A percentile compares a stretch with the other conserved stretches of the same genome.
phyloP scores from a whole-genome alignment of 805 yeast species.

The Yamadazyma sp. region DNA sequence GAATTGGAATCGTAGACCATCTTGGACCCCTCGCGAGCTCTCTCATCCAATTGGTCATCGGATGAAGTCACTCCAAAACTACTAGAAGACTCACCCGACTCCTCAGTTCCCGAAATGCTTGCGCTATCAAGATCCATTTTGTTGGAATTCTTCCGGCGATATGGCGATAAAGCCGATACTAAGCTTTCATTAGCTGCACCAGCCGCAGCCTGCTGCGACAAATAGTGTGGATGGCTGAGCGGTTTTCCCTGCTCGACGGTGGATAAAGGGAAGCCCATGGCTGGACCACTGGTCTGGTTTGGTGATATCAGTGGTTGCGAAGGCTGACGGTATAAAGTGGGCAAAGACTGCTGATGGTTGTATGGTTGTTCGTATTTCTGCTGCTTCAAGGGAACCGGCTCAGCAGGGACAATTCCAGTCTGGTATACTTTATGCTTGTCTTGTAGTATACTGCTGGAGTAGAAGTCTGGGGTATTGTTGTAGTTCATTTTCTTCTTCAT shows the following conservation, averaged over 20 bases:
- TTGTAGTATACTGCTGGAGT: slow-evolving; percentile 3
- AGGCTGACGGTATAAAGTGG: neutral
- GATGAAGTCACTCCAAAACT: slow-evolving; percentile 15
- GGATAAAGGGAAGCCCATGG: neutral
- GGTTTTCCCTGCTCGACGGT: slow-evolving; percentile 7
- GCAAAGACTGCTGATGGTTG: neutral
- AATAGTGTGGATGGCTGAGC: neutral
- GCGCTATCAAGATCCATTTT: slow-evolving; percentile 16
- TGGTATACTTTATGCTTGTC: slow-evolving; percentile 14
- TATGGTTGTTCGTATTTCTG: neutral
- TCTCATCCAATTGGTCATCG: slow-evolving; percentile 12
- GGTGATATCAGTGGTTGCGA: neutral
- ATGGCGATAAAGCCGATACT: neutral
- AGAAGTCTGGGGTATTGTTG: slow-evolving; percentile 13
- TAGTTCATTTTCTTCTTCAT: slow-evolving; percentile 24
- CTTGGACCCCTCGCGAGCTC: neutral
- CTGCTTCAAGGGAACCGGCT: slow-evolving; percentile 18
- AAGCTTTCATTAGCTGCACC: neutral
- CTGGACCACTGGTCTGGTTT: neutral
- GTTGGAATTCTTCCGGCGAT: neutral
- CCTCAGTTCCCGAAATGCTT: slow-evolving; percentile 10
- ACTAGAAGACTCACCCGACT: slow-evolving; percentile 12
- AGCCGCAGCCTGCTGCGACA: neutral
- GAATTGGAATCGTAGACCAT: neutral
- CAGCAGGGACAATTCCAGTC: slow-evolving; percentile 15